phyloP scores from a whole-genome alignment of 768 basidiomycete genomes.

The Naganishia friedmannii region DNA sequence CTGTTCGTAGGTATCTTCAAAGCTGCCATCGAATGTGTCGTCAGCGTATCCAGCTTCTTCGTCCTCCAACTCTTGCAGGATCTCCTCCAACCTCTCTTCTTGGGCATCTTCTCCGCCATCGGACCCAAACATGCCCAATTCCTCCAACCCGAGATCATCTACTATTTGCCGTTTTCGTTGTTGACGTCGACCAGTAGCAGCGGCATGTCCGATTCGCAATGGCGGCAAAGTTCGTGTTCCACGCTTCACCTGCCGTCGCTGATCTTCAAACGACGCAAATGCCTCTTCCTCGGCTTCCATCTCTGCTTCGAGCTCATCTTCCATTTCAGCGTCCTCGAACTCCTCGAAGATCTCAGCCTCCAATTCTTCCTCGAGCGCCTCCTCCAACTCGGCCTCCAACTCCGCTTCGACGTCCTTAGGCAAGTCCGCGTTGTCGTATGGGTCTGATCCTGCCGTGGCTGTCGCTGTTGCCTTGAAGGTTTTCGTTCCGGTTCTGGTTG shows the following conservation, averaged over 20 bases:
- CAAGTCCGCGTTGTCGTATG: background rate
- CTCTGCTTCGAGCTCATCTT: conserved; percentile 25
- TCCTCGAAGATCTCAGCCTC: conserved; percentile 24
- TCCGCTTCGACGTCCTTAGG: background rate
- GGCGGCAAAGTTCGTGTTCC: conserved; percentile 3
- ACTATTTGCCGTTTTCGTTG: background rate
- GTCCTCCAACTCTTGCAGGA: conserved; percentile 28
- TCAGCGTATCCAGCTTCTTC: conserved; percentile 27
- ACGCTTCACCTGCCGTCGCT: conserved; percentile 17
- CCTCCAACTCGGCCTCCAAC: conserved; percentile 14
- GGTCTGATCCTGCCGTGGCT: background rate
- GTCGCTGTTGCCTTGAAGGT: background rate
- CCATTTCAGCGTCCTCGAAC: conserved; percentile 21
- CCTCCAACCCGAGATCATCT: conserved; percentile 15
- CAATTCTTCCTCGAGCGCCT: conserved; percentile 6
- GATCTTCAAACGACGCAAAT: conserved; percentile 16
- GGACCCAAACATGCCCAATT: background rate
- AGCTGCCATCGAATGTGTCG: conserved; percentile 26
- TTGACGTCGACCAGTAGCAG: background rate
- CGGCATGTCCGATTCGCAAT: background rate
- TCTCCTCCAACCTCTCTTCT: conserved; percentile 21
- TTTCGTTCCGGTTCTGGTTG: background rate
- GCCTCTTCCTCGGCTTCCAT: conserved; percentile 27
- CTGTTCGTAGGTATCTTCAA: conserved; percentile 21
- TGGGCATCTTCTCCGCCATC: conserved; percentile 3